These are phyloP conservation scores for Friedmanniomyces simplex DNA, from an alignment of 495 filamentous ascomycete genomes.

Conservation along the genomic window DNA sequence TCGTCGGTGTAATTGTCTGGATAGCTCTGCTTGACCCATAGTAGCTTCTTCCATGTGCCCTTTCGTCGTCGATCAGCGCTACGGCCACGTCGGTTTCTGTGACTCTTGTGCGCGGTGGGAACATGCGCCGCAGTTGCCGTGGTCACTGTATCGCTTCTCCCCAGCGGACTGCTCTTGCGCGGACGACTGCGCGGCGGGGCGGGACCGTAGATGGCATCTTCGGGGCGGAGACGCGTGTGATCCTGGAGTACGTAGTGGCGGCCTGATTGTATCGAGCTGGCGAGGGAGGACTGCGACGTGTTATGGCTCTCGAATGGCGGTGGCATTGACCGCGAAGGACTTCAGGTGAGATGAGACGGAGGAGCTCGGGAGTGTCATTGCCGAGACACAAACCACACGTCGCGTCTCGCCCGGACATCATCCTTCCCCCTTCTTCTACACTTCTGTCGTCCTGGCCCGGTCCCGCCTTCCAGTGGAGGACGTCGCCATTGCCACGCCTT, in stretches of 20 bases:
- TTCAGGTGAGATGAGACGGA: not conserved
- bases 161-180: slow-evolving; percentile 35
- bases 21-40: slow-evolving; percentile 97
- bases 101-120: slow-evolving; percentile 22
- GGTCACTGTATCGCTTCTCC: slow-evolving; percentile 12
- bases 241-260: not conserved
- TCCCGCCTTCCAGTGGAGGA: too few species aligned
- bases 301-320: not conserved
- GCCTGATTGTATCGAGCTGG: slow-evolving; percentile 6
- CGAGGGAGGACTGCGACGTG: slow-evolving; percentile 7
- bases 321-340: not conserved
- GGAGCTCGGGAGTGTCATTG: not conserved
- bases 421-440: too few species aligned
- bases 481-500: too few species aligned
- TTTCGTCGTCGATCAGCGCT: slow-evolving; percentile 50
- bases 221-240: slow-evolving; percentile 54
- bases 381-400: not conserved
- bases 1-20: slow-evolving; percentile 98
- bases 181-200: slow-evolving; percentile 39
- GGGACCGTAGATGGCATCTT: slow-evolving; percentile 65
- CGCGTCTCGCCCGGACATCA: too few species aligned
- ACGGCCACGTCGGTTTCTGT: slow-evolving; percentile 39
- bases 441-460: too few species aligned
- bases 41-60: slow-evolving; percentile 78
- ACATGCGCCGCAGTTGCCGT: slow-evolving; percentile 1